These are phyloP conservation scores for Cladorrhinum samala DNA, from an alignment of 495 filamentous ascomycete genomes.

Conservation along the genomic window DNA sequence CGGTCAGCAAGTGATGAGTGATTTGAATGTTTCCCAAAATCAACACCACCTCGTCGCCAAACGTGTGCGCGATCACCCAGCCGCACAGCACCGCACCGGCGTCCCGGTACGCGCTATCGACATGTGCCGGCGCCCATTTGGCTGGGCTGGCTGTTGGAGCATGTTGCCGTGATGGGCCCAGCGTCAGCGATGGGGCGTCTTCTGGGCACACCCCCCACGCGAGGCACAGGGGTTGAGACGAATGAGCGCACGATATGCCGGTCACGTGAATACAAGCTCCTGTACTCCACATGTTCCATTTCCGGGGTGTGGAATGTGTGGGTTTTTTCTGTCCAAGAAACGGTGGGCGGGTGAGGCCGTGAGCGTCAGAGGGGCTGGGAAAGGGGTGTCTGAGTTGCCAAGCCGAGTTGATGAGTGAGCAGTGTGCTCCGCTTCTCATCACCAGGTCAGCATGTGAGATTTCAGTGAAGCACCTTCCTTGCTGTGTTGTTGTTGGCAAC, in stretches of 20 bases:
- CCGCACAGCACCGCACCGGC: not conserved
- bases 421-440: not conserved
- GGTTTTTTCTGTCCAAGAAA: not conserved
- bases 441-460: no score
- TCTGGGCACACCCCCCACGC: not conserved
- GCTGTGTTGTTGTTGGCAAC: no score
- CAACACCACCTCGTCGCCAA: not conserved
- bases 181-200: no score
- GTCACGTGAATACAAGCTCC: slow-evolving; percentile 21
- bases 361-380: not conserved
- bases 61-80: not conserved
- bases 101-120: not conserved
- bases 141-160: not conserved
- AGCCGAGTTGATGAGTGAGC: not conserved
- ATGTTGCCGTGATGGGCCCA: no score
- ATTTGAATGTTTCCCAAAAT: not conserved
- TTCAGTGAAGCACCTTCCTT: no score
- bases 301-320: slow-evolving; percentile 16
- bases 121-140: not conserved
- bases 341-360: not conserved
- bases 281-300: slow-evolving; percentile 26
- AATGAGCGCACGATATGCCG: slow-evolving; percentile 17
- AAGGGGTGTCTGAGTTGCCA: not conserved
- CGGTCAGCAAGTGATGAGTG: slow-evolving; percentile 3
- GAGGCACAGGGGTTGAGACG: slow-evolving; percentile 5